Percentiles rank a stretch among this genome's conserved stretches.
These are phyloP conservation scores for Fomitopsis betulina DNA, from an alignment of 1,284 basidiomycete genomes.

Conservation along the genomic window DNA sequence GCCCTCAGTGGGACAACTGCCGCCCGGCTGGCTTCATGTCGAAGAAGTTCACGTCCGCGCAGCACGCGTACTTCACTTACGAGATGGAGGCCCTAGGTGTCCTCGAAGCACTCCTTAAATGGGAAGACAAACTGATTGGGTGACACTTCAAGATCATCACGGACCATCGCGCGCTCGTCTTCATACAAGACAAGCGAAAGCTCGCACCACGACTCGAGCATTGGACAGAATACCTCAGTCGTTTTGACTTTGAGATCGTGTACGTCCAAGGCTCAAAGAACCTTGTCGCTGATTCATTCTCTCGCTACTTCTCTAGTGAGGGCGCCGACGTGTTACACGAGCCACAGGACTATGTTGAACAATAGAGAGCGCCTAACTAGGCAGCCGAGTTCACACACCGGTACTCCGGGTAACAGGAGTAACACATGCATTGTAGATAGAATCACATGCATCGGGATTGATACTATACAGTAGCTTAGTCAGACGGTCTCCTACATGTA, in stretches of 20 bases:
- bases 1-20: slow-evolving; percentile 30
- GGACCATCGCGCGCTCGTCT: slow-evolving; percentile 34
- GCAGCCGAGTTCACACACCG: no score
- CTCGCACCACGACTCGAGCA: slow-evolving; percentile 22
- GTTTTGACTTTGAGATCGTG: slow-evolving; percentile 28
- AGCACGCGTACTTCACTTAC: slow-evolving; percentile 32
- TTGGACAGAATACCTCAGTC: slow-evolving; percentile 32
- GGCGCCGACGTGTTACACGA: slow-evolving; percentile 13
- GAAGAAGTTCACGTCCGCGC: slow-evolving; percentile 33
- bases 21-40: slow-evolving; percentile 37
- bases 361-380: no score
- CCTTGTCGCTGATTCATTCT: slow-evolving; percentile 30
- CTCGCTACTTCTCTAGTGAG: slow-evolving; percentile 28
- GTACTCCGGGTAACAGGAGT: no score
- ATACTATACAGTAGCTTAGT: no score
- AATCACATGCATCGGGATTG: no score
- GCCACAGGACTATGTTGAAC: slow-evolving; percentile 25
- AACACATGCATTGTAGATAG: no score
- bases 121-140: slow-evolving; percentile 32
- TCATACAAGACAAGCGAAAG: slow-evolving; percentile 23
- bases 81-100: slow-evolving; percentile 36
- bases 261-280: slow-evolving; percentile 31
- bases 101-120: slow-evolving; percentile 31
- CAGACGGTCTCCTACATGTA: no score
- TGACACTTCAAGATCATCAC: slow-evolving; percentile 29